Conservation (phyloP, 2,329 filamentous ascomycete genomes). For the Fusarium sterilihyphosum region DNA sequence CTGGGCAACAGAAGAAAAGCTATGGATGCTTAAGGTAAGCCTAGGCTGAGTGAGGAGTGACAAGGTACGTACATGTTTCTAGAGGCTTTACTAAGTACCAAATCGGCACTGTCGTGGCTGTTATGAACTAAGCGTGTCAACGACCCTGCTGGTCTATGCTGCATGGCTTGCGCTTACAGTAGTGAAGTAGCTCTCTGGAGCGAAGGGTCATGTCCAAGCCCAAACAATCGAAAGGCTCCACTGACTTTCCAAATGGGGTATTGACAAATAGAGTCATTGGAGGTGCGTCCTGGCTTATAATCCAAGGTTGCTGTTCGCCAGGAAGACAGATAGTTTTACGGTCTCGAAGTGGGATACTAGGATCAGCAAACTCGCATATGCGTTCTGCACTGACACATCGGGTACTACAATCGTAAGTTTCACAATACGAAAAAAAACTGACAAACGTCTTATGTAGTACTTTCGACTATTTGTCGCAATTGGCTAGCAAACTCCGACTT, state of each 20-base stretch:
- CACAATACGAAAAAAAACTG: neutral
- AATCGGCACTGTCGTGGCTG: constrained; percentile 7
- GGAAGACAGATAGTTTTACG: constrained; percentile 30
- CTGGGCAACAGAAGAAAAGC: constrained; percentile 26
- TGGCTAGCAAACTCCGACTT: neutral
- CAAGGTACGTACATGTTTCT: constrained; percentile 8
- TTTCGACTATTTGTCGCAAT: neutral
- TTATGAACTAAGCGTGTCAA: constrained; percentile 20
- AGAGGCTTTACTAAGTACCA: neutral
- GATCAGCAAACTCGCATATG: constrained; percentile 27
- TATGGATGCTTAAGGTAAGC: neutral
- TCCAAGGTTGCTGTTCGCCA: constrained; percentile 39
- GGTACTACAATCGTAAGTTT: neutral
- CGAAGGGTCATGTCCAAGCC: constrained; percentile 37
- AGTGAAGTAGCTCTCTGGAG: constrained; percentile 38
- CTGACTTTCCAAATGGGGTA: neutral
- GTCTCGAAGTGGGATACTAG: constrained; percentile 37
- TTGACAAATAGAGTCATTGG: neutral
- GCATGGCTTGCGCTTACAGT: constrained; percentile 28
- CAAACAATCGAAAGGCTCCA: constrained; percentile 34
- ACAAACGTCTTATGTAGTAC: neutral
- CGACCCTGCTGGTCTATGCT: too few relatives aligned
- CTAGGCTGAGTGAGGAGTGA: rapidly evolving
- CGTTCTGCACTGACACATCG: constrained; percentile 23
- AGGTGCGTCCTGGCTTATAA: neutral